phyloP scores from a whole-genome alignment of 257 asterid genomes.

The Solanum appendiculatum region DNA sequence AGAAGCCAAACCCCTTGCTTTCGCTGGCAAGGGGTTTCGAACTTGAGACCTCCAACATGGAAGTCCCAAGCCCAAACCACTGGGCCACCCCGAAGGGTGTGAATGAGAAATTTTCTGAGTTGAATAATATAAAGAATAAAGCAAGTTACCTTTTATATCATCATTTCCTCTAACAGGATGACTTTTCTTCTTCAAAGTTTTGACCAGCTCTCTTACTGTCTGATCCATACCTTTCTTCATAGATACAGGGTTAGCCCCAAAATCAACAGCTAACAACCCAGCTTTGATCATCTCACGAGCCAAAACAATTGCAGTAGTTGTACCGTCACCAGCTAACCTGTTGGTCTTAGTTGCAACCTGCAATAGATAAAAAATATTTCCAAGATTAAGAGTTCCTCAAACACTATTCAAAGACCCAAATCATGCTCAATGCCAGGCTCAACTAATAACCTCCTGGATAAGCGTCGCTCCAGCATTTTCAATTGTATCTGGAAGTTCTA shows the following conservation, averaged over 20 bases:
- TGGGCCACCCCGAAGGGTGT: too few relatives aligned
- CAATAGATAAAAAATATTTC: not conserved
- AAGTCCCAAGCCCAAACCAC: too few relatives aligned
- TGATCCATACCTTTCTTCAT: slow-evolving; percentile 81
- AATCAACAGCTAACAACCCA: slow-evolving; percentile 69
- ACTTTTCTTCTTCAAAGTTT: slow-evolving; percentile 47
- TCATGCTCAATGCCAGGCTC: not conserved
- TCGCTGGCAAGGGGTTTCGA: too few relatives aligned
- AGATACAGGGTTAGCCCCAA: slow-evolving; percentile 85
- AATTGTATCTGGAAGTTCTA: slow-evolving; percentile 82
- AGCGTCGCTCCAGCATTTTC: slow-evolving; percentile 84
- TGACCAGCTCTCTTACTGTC: slow-evolving; percentile 53
- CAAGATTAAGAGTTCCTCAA: not conserved
- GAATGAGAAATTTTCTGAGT: not conserved
- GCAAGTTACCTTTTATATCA: slow-evolving; percentile 60
- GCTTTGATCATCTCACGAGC: slow-evolving; percentile 79
- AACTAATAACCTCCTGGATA: slow-evolving; percentile 57
- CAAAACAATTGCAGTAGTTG: slow-evolving; percentile 87
- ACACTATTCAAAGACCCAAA: not conserved
- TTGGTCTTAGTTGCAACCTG: slow-evolving; percentile 88
- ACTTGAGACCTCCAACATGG: too few relatives aligned
- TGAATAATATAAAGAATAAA: not conserved
- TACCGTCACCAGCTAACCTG: slow-evolving; percentile 85
- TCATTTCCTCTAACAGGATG: slow-evolving; percentile 52
- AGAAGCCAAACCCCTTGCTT: too few relatives aligned